Evolutionary conservation across 2,329 filamentous ascomycete genomes (phyloP).

Genomic region (Apiospora saccharicola): DNA sequence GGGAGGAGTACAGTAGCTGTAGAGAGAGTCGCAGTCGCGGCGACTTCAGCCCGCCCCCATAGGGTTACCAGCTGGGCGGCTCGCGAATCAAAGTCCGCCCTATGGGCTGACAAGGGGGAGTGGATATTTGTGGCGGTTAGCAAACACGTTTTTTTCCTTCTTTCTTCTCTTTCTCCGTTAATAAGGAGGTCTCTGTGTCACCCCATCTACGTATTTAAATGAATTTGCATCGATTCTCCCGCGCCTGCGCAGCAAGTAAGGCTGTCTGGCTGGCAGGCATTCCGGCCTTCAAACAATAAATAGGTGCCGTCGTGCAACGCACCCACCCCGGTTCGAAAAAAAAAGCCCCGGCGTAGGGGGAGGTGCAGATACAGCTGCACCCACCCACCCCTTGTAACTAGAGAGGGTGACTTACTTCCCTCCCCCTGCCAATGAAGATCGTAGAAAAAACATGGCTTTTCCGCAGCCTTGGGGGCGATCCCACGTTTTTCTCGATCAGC

Average conservation of each 20-base stretch:
- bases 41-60: background rate
- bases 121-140: background rate
- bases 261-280: too few species aligned
- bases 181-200: background rate
- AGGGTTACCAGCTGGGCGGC: constrained; percentile 8
- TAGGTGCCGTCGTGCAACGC: background rate
- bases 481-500: background rate
- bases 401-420: background rate
- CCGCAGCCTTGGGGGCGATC: background rate
- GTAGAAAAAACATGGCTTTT: background rate
- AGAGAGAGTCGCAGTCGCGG: background rate
- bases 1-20: too few species aligned
- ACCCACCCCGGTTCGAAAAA: background rate
- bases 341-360: background rate
- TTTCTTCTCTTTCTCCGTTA: background rate
- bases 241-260: too few species aligned
- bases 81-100: constrained; percentile 13
- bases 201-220: background rate
- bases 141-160: constrained; percentile 11
- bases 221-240: background rate
- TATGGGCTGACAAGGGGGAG: constrained; percentile 7
- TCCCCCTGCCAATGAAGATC: background rate
- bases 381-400: background rate
- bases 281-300: background rate
- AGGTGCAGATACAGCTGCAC: background rate